Evolutionary conservation across 192 early-diverging fungal genomes (phyloP), one percentile per base, ranked within the genome.

Genomic region (Coemansia sp.): DNA sequence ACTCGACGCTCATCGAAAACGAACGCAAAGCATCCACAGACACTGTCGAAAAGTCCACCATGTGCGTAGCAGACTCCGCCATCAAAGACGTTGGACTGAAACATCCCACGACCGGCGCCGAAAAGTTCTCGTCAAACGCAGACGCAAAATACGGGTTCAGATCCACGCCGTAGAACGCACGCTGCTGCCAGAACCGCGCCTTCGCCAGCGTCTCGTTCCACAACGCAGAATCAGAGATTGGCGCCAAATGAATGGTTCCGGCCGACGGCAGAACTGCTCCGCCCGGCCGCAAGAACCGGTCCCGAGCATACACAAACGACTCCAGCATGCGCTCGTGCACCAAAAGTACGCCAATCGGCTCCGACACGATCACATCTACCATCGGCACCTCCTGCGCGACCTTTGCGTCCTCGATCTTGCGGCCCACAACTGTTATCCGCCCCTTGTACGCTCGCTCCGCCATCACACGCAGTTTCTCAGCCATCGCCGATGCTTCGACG

Each of bases 201-300:
- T 96, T 97, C 11, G 87, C 83, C 85, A 97, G 96, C 0, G 97
- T 99, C 69, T 97, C 94, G 19, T 86, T 91, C 87, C 90, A 99
- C 52, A 99, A 81, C 13, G 75, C 65, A 7, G 85, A 83, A 55
- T 93, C 89, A 1, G 87, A 87, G 63, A 91, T 82, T 2, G 97
- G 97, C 14, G 95, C 92, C 61, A 99, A 72, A 69, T 86, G 90
- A 54, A 99, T 97, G 2, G 85, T 88, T 3, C 97, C 97, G 20
- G 85, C 85, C 61, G 89, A 90, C 54, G 97, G 97, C 73, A 96
- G 86, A 72, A 99, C 87, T 7, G 89, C 85, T 49, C 97, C 97
- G 1, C 93, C 94, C 4, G 94, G 94, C 43, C 96, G 96, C 59
- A 99, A 70, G 69, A 89, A 99, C 45, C 83, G 83, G 71, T 99